phyloP scores from a whole-genome alignment of 306 rosid species.

The Pyrus pyrifolia region DNA sequence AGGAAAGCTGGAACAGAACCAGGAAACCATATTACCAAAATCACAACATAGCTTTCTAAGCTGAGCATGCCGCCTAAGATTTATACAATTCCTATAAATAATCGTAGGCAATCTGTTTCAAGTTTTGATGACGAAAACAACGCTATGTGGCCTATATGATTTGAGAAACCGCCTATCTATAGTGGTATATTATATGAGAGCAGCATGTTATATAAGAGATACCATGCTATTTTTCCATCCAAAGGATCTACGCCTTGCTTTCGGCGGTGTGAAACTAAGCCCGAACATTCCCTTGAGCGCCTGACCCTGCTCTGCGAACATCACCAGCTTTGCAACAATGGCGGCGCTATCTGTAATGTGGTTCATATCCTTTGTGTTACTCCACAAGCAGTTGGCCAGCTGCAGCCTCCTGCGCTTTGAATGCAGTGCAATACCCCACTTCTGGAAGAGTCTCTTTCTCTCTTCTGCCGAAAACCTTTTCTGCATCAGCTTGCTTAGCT shows the following conservation, averaged over 20 bases:
- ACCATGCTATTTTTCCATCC: constrained; percentile 60
- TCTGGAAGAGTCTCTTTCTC: constrained; percentile 52
- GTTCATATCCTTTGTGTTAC: constrained; percentile 45
- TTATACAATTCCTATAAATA: constrained; percentile 6
- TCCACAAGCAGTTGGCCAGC: constrained; percentile 64
- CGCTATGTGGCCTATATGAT: background rate
- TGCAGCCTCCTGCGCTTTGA: constrained; percentile 92
- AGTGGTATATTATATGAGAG: background rate
- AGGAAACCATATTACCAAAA: constrained; percentile 3
- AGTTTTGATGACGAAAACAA: constrained; percentile 6
- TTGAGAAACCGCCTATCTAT: background rate
- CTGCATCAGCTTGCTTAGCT: constrained; percentile 75
- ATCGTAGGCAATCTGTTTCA: background rate
- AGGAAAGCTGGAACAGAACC: constrained; percentile 16
- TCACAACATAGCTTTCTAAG: background rate
- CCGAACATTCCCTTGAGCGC: constrained; percentile 94
- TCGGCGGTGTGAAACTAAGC: constrained; percentile 68
- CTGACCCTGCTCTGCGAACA: constrained; percentile 67
- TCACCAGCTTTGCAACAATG: constrained; percentile 72
- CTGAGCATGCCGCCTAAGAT: constrained; percentile 6
- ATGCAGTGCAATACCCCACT: constrained; percentile 67
- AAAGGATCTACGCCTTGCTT: constrained; percentile 42
- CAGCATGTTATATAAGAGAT: constrained; percentile 30
- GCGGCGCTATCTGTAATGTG: constrained; percentile 67
- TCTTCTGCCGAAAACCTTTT: constrained; percentile 62